A percentile compares a stretch with the other conserved stretches of the same genome.
phyloP scores from a whole-genome alignment of 2,329 filamentous ascomycete species.

The Pezicula rhizophila region DNA sequence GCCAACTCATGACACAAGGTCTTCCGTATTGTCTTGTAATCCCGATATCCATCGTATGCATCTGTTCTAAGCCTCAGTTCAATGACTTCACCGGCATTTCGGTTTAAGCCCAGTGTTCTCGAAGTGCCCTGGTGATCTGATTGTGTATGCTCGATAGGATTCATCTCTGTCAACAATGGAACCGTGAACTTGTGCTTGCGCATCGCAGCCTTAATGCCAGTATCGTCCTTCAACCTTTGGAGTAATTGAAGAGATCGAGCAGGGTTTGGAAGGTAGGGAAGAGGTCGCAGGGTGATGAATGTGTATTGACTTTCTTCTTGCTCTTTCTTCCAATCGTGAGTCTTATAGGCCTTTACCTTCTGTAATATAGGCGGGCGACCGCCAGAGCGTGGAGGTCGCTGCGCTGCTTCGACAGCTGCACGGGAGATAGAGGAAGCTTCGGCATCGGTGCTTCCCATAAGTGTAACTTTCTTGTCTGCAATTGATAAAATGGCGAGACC shows the following conservation, averaged over 20 bases:
- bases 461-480: slow-evolving; percentile 55
- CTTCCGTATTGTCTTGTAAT: slow-evolving; percentile 85
- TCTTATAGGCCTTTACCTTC: slow-evolving; percentile 33
- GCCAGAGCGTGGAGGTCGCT: slow-evolving; percentile 35
- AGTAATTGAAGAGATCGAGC: slow-evolving; percentile 67
- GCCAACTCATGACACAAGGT: slow-evolving; percentile 93
- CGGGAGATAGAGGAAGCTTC: slow-evolving; percentile 50
- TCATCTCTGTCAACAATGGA: slow-evolving; percentile 88
- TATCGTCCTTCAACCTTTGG: slow-evolving; percentile 70
- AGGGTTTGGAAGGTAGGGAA: slow-evolving; percentile 72
- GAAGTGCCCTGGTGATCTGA: slow-evolving; percentile 65
- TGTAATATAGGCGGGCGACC: slow-evolving; percentile 24
- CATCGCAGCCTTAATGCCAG: slow-evolving; percentile 82
- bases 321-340: slow-evolving; percentile 38
- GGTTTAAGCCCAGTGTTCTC: slow-evolving; percentile 77
- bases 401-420: slow-evolving; percentile 42
- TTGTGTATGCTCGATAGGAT: slow-evolving; percentile 73
- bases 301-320: slow-evolving; percentile 60
- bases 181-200: slow-evolving; percentile 78
- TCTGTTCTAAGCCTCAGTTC: slow-evolving; percentile 89
- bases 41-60: slow-evolving; percentile 85
- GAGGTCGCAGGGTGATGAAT: slow-evolving; percentile 70
- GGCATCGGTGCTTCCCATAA: slow-evolving; percentile 57
- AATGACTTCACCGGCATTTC: slow-evolving; percentile 83
- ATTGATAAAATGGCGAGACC: slow-evolving; percentile 38